Base-by-base conservation (phyloP, 2,329 filamentous ascomycete genomes). In the Westerdykella aurantiaca region DNA sequence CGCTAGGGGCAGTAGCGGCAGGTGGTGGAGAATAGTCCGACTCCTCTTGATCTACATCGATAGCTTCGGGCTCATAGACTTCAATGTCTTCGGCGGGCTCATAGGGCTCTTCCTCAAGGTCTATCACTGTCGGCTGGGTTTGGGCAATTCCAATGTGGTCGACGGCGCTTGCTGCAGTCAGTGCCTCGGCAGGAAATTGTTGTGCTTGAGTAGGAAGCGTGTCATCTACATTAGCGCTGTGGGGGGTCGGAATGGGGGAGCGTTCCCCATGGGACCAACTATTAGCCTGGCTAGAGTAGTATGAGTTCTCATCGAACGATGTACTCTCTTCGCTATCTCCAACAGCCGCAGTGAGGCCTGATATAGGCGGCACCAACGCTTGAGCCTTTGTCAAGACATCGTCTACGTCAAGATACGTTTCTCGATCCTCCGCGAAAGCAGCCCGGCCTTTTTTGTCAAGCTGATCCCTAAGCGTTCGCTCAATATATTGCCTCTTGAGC, bases 301-400 rank as follows among this genome's bases (percentile, higher is more conserved):
- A 95, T 34, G 89, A 93, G 63, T 94, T 89, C 66, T 94, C 85
- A 70, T 96, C 89, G 71, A 89, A 87, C 31, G 88, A 93, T 67
- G 91, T 87, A 77, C 77, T 86, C 61, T 79, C 77, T 66, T 81
- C 81, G 60, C 74, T 75, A 68, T 83, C 75, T 71, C 80, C 78
- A 74, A 74, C 73, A 46, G 69, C 64, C 49, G 69, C 63, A 31
- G 54, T 69, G 50, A 79, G 72, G 61, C 79, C 76, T 58, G 84
- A 79, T 55, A 83, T 75, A 44, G 82, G 82, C 66, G 83, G 81
- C 62, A 88, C 86, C 55, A 88, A 73, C 51, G 81, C 77, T 61
- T 91, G 74, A 48, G 94, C 83, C 66, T 88, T 60, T 31, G 58
- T 55, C 40, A 69, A 61, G 47, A 70, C 64, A 37, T 65, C 59